Evolutionary conservation across 805 yeast genomes (phyloP), one percentile per base, ranked within the genome.

Genomic region (Nakazawaea sp.): DNA sequence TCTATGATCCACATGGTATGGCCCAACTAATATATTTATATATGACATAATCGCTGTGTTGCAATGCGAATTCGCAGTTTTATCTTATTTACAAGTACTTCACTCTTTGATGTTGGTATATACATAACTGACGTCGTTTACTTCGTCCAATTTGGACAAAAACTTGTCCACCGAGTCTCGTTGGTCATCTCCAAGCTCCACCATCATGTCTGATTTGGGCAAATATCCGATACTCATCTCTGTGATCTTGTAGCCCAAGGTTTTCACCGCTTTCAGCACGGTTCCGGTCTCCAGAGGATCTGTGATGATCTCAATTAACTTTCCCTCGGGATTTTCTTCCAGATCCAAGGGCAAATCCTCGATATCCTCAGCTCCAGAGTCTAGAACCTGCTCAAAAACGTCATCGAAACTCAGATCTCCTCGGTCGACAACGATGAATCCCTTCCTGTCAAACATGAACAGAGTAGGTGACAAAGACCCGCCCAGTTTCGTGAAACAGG

Each of bases 51-150:
- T n/a, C n/a, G n/a, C n/a, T n/a, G n/a, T n/a, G n/a, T n/a, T n/a
- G n/a, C n/a, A n/a, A n/a, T n/a, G n/a, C n/a, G n/a, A n/a, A n/a
- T n/a, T n/a, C n/a, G n/a, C n/a, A n/a, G n/a, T n/a, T n/a, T n/a
- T n/a, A n/a, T n/a, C n/a, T n/a, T n/a, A n/a, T n/a, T n/a, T n/a
- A n/a, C n/a, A n/a, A n/a, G n/a, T n/a, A n/a, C 27, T 34, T 24
- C 17, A 41, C 20, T 66, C 70, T 42, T 62, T 68, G 46, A 75
- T 63, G 53, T 87, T 90, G 21, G 85, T 72, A 59, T 84, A 85
- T 42, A 84, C 76, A 44, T 76, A 86, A 5, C 86, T 77, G 16
- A 90, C 84, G 48, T 92, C 97, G 34, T 81, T 87, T n/a, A 87
- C 62, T 24, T 79, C 86, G 37, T 86, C 94, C 32, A 90, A 62